phyloP scores from a whole-genome alignment of 1,284 basidiomycete species.

The Tylopilus sp. region DNA sequence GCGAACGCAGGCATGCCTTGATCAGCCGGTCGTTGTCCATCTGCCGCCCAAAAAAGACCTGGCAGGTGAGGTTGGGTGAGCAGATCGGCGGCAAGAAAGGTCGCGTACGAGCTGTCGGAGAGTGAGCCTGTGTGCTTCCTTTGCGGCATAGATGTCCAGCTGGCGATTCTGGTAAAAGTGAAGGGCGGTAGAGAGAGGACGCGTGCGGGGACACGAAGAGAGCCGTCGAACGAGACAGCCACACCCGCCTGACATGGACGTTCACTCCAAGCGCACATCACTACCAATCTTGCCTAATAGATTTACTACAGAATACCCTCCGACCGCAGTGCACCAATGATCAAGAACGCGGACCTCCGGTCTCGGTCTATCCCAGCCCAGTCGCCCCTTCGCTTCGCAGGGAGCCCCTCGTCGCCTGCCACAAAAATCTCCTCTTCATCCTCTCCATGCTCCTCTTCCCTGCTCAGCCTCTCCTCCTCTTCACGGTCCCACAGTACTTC shows the following conservation, averaged over 20 bases:
- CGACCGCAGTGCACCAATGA: slow-evolving; percentile 66
- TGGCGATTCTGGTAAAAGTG: slow-evolving; percentile 88
- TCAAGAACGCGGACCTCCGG: slow-evolving; percentile 69
- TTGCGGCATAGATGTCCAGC: slow-evolving; percentile 77
- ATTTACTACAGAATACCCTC: slow-evolving; percentile 57
- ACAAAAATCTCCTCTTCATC: slow-evolving; percentile 49
- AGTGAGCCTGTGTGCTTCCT: slow-evolving; percentile 69
- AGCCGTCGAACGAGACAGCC: slow-evolving; percentile 8
- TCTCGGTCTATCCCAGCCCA: slow-evolving; percentile 75
- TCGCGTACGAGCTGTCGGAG: slow-evolving; percentile 73
- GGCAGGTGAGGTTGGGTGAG: slow-evolving; percentile 7
- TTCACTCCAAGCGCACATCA: not conserved
- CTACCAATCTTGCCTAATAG: too few species aligned
- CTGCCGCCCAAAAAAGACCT: slow-evolving; percentile 72
- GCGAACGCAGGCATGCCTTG: slow-evolving; percentile 43
- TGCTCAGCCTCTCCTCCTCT: slow-evolving; percentile 44
- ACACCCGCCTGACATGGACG: slow-evolving; percentile 26
- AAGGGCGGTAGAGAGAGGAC: slow-evolving; percentile 45
- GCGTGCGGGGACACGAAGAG: slow-evolving; percentile 8
- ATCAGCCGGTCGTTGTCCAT: slow-evolving; percentile 74
- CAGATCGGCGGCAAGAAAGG: slow-evolving; percentile 9
- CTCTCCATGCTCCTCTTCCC: slow-evolving; percentile 23
- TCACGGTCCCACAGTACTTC: slow-evolving; percentile 74
- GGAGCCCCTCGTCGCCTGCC: slow-evolving; percentile 49
- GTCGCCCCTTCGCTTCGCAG: slow-evolving; percentile 49